Evolutionary conservation across 495 filamentous ascomycete genomes (phyloP).

Genomic region (Xylaria nigripes): DNA sequence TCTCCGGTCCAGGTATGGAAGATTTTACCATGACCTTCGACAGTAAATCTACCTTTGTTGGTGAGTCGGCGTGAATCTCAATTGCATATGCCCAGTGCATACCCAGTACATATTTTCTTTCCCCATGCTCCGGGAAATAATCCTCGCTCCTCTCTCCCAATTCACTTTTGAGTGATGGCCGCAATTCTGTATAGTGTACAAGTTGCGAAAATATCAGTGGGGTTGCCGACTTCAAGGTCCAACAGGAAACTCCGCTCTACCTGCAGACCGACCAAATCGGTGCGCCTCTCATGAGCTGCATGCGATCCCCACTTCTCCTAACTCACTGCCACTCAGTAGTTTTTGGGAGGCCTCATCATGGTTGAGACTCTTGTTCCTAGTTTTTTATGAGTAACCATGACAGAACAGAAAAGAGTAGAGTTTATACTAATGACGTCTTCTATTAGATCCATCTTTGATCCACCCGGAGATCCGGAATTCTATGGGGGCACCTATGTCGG

Average conservation of each 20-base stretch:
- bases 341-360: constrained; percentile 47
- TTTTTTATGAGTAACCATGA: background rate
- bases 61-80: constrained; percentile 55
- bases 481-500: constrained; percentile 36
- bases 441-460: constrained; percentile 41
- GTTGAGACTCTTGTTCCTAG: constrained; percentile 49
- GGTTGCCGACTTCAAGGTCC: constrained; percentile 8
- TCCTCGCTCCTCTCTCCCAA: background rate
- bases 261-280: constrained; percentile 26
- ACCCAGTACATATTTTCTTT: constrained; percentile 20
- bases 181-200: background rate
- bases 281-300: constrained; percentile 46
- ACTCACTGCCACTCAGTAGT: background rate
- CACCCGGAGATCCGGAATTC: constrained; percentile 39
- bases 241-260: constrained; percentile 25
- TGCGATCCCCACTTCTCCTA: constrained; percentile 36
- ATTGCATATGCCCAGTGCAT: constrained; percentile 5
- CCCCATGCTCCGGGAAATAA: background rate
- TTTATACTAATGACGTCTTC: constrained; percentile 25
- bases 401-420: constrained; percentile 5
- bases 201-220: constrained; percentile 3
- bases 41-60: constrained; percentile 56
- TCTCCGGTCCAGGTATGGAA: constrained; percentile 36
- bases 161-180: background rate
- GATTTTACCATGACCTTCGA: constrained; percentile 50